These are phyloP conservation scores for Pseudopithomyces chartarum DNA, from an alignment of 2,329 filamentous ascomycete species.

Conservation along the genomic window DNA sequence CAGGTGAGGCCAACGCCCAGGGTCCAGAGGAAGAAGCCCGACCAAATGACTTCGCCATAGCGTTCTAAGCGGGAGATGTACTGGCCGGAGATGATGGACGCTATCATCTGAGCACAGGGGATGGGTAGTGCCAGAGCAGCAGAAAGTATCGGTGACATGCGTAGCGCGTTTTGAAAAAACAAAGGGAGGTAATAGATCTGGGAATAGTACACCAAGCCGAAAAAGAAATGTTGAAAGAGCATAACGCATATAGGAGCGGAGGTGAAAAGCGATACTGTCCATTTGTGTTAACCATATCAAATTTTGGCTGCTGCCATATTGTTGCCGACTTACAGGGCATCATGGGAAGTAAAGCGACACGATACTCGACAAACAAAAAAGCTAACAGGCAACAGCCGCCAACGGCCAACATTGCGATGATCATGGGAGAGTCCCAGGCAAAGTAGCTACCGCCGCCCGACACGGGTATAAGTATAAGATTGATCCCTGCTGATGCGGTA, in stretches of 20 bases:
- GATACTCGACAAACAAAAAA: conserved; percentile 60
- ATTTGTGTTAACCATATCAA: conserved; percentile 2
- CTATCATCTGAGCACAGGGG: conserved; percentile 53
- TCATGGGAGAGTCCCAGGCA: conserved; percentile 60
- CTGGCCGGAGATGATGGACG: conserved; percentile 58
- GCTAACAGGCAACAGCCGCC: conserved; percentile 52
- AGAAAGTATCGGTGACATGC: conserved; percentile 52
- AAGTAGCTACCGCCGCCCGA: conserved; percentile 57
- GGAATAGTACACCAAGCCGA: conserved; percentile 64
- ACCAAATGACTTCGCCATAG: conserved; percentile 65
- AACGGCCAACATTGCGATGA: conserved; percentile 63
- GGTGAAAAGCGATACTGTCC: conserved; percentile 58
- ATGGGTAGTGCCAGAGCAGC: conserved; percentile 54
- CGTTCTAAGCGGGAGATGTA: conserved; percentile 63
- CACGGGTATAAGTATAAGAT: conserved; percentile 60
- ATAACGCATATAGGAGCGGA: conserved; percentile 61
- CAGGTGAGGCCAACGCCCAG: conserved; percentile 60
- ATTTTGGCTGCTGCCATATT: too few species aligned
- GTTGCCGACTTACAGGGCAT: conserved; percentile 6
- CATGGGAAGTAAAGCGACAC: background rate
- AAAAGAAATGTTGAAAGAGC: conserved; percentile 63
- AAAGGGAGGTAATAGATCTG: conserved; percentile 66
- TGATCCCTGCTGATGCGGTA: conserved; percentile 60
- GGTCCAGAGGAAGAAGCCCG: conserved; percentile 55
- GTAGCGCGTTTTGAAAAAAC: conserved; percentile 64